Evolutionary conservation across 495 filamentous ascomycete genomes (phyloP).

Genomic region (Acidomyces sp.): DNA sequence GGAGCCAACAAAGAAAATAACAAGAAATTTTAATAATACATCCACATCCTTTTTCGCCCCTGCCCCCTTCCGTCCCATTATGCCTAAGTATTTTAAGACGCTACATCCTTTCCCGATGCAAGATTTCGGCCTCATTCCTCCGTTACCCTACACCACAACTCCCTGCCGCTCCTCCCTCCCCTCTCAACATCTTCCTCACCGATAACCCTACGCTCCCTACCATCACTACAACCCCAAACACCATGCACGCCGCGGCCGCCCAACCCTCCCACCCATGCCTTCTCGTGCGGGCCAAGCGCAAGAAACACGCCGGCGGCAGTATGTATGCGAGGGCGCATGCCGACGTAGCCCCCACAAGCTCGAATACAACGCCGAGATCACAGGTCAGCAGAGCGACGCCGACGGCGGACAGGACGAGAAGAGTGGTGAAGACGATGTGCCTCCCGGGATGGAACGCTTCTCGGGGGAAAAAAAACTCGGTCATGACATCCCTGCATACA

Average conservation of each 20-base stretch:
- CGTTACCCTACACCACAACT: too few relatives aligned
- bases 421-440: conserved; percentile 72
- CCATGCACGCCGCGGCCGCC: conserved; percentile 52
- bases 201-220: conserved; percentile 66
- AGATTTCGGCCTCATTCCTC: too few relatives aligned
- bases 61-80: too few relatives aligned
- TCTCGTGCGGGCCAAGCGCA: conserved; percentile 79
- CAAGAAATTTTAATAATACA: too few relatives aligned
- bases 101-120: too few relatives aligned
- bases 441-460: conserved; percentile 70
- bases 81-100: too few relatives aligned
- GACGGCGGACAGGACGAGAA: conserved; percentile 70
- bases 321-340: conserved; percentile 92
- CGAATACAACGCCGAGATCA: conserved; percentile 86
- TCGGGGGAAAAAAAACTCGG: conserved; percentile 76
- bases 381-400: conserved; percentile 66
- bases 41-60: too few relatives aligned
- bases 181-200: conserved; percentile 24
- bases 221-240: conserved; percentile 76
- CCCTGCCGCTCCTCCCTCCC: conserved; percentile 10
- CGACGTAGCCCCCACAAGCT: conserved; percentile 87
- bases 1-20: too few relatives aligned
- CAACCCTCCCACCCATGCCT: conserved; percentile 45
- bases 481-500: conserved; percentile 93
- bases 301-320: conserved; percentile 83